phyloP scores from a whole-genome alignment of 139 green algal species.

The Chloropicon primus region DNA sequence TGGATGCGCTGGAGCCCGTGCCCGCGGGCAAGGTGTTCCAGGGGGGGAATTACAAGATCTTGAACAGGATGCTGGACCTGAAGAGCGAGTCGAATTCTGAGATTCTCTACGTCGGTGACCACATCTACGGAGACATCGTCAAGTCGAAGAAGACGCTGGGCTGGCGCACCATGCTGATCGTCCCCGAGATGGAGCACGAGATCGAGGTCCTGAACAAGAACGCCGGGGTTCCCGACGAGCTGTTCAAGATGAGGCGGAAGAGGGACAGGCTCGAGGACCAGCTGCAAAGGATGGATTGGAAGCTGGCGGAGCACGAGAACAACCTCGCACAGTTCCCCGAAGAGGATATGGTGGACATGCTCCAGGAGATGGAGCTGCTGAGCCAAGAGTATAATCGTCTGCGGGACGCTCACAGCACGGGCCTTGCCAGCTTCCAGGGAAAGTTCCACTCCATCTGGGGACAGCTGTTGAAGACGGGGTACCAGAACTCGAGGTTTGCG shows the following conservation, averaged over 20 bases:
- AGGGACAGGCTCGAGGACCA: conserved; percentile 69
- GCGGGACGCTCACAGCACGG: conserved; percentile 37
- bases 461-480: conserved; percentile 88
- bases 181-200: conserved; percentile 68
- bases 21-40: conserved; percentile 38
- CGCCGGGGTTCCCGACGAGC: not conserved
- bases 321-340: not conserved
- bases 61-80: conserved; percentile 80
- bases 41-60: conserved; percentile 43
- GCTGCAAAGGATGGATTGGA: conserved; percentile 61
- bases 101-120: conserved; percentile 70
- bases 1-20: not conserved
- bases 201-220: conserved; percentile 2
- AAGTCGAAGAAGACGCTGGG: conserved; percentile 62
- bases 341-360: not conserved
- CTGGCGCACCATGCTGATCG: conserved; percentile 95
- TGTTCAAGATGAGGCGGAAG: conserved; percentile 32
- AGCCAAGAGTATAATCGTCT: not conserved
- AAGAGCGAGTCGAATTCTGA: conserved; percentile 1
- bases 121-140: conserved; percentile 84
- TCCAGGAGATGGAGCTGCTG: conserved; percentile 14
- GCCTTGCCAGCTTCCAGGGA: conserved; percentile 55
- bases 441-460: conserved; percentile 86
- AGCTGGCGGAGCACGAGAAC: conserved; percentile 6
- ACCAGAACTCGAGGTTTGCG: conserved; percentile 82